phyloP scores from a whole-genome alignment of 2,329 filamentous ascomycete genomes.

The Nothophaeocryptopus gaeumannii region DNA sequence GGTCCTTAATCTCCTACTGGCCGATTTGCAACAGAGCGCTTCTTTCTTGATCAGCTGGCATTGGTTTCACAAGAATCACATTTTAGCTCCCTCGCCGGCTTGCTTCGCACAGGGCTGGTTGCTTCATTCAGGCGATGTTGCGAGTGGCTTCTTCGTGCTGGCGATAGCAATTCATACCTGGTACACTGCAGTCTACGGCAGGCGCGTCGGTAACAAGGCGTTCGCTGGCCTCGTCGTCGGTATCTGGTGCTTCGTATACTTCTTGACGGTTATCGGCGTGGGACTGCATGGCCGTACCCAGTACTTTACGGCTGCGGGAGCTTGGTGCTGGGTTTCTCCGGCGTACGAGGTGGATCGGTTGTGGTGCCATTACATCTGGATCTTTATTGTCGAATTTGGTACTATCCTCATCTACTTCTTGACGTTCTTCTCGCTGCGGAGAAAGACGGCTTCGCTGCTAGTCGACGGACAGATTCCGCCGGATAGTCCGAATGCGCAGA shows the following conservation, averaged over 20 bases:
- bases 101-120: constrained; percentile 69
- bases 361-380: constrained; percentile 62
- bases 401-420: constrained; percentile 51
- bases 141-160: constrained; percentile 65
- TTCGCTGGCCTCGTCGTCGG: constrained; percentile 51
- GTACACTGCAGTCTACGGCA: constrained; percentile 57
- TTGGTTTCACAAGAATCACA: constrained; percentile 55
- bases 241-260: constrained; percentile 60
- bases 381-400: constrained; percentile 56
- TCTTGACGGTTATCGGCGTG: constrained; percentile 54
- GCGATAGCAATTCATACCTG: constrained; percentile 67
- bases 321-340: constrained; percentile 67
- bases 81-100: constrained; percentile 53
- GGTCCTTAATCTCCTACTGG: constrained; percentile 66
- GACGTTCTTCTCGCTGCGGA: constrained; percentile 32
- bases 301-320: constrained; percentile 58
- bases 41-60: constrained; percentile 63
- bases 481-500: constrained; percentile 23
- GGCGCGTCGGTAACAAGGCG: constrained; percentile 48
- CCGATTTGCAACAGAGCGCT: constrained; percentile 64
- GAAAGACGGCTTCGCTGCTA: constrained; percentile 27
- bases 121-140: constrained; percentile 63
- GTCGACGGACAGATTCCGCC: constrained; percentile 9
- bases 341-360: constrained; percentile 50
- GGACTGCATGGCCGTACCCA: constrained; percentile 40